Evolutionary conservation across 768 basidiomycete species (phyloP), one percentile per base, ranked within the genome.

Genomic region (Agrocybe pediades): DNA sequence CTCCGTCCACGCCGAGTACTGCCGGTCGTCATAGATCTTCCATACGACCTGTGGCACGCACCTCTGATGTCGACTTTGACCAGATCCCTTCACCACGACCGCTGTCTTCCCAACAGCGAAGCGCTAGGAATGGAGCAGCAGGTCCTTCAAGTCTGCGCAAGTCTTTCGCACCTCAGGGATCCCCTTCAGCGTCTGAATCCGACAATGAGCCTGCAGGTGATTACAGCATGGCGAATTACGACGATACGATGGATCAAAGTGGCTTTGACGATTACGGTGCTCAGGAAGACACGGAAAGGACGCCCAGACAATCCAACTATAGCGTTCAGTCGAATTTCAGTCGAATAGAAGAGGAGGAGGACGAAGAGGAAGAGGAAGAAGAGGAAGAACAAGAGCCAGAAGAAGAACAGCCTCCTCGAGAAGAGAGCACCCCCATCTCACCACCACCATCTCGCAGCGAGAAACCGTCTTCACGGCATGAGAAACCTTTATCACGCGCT

Each of bases 21-120:
- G 60, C 71, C 4, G 64, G 71, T 30, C 72, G 77, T 25, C 67
- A 68, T 6, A 63, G 70, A 24, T 71, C 73, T 3, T 75, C 76
- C 11, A 73, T 77, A 19, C 78, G 83, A 2, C 72, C 78, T n/a
- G 67, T 81, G 33, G 63, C 73, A 53, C 83, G 82, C 6, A 74
- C 73, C 1, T 80, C 84, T 15, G 77, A 77, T n/a, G 64, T 84
- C 16, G 78, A 85, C 60, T 88, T 83, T 59, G 86, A 87, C 66
- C 66, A 75, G 43, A 74, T 87, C 0, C 86, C 86, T 1, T 87
- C 86, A 11, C 86, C 86, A 7, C 78, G 74, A 6, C 67, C 70
- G 6, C 67, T 68, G 23, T 42, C 64, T 21, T 58, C 62, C 6
- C 57, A 61, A 13, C 76, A 74, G 29, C 65, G 66, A 42, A 67